A percentile compares a stretch with the other conserved stretches of the same genome.
These are phyloP conservation scores for Penicillium bovifimosum DNA, from an alignment of 495 filamentous ascomycete genomes.

Conservation along the genomic window DNA sequence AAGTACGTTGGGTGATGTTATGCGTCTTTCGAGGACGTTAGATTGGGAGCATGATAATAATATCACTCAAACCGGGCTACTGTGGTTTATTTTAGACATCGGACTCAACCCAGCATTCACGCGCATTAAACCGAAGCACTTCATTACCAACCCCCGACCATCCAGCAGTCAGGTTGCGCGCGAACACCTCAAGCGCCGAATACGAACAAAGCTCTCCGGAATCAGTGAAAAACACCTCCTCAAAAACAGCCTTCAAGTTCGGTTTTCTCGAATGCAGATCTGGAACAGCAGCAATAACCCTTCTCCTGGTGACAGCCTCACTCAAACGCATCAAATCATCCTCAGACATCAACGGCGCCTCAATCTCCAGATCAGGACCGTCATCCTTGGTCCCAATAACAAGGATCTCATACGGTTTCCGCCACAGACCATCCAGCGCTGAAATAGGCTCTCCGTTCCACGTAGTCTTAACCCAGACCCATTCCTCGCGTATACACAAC, in stretches of 20 bases:
- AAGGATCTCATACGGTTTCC: conserved; percentile 83
- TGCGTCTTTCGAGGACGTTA: too few relatives aligned
- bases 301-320: conserved; percentile 29
- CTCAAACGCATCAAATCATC: conserved; percentile 9
- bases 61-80: too few relatives aligned
- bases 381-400: conserved; percentile 49
- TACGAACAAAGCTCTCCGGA: conserved; percentile 35
- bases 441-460: conserved; percentile 61
- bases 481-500: conserved; percentile 68
- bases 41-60: too few relatives aligned
- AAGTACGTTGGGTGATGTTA: too few relatives aligned
- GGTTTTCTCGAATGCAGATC: conserved; percentile 93
- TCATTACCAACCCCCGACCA: conserved; percentile 93
- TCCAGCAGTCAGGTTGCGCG: conserved; percentile 73
- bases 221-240: conserved; percentile 37
- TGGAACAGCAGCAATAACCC: conserved; percentile 73
- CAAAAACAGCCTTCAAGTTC: conserved; percentile 54
- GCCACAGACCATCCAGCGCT: conserved; percentile 62
- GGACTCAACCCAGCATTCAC: conserved; percentile 59
- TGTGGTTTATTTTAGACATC: too few relatives aligned
- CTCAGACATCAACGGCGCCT: background rate
- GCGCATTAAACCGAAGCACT: conserved; percentile 70
- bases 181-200: conserved; percentile 78
- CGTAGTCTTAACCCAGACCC: conserved; percentile 89
- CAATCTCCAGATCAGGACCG: background rate